Percentiles rank a stretch among this genome's conserved stretches.
Evolutionary conservation across 1,284 basidiomycete species (phyloP).

Genomic region (Amylostereum areolatum): DNA sequence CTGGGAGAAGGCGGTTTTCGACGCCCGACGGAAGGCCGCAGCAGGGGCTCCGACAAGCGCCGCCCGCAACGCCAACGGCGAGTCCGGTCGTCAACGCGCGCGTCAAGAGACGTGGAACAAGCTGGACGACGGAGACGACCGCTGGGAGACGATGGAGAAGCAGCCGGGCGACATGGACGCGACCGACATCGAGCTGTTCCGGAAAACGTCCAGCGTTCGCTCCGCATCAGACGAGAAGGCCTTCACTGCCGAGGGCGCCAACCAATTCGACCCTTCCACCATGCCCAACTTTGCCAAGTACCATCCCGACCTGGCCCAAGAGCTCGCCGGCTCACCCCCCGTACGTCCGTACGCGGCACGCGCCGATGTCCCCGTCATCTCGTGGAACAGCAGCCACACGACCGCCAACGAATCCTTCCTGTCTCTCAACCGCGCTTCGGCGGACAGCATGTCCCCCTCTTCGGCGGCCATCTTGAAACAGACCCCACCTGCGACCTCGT

Average conservation of each 20-base stretch:
- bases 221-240: slow-evolving; percentile 31
- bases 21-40: slow-evolving; percentile 11
- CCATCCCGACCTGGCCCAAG: slow-evolving; percentile 47
- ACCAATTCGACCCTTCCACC: slow-evolving; percentile 26
- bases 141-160: slow-evolving; percentile 14
- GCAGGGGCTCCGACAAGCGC: slow-evolving; percentile 2
- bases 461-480: slow-evolving; percentile 39
- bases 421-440: slow-evolving; percentile 38
- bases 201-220: slow-evolving; percentile 52
- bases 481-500: slow-evolving; percentile 48
- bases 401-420: slow-evolving; percentile 43
- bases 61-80: slow-evolving; percentile 15
- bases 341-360: slow-evolving; percentile 37
- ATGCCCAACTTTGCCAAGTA: slow-evolving; percentile 37
- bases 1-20: slow-evolving; percentile 3
- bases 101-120: slow-evolving; percentile 16
- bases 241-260: slow-evolving; percentile 27
- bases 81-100: slow-evolving; percentile 13
- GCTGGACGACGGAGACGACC: slow-evolving; percentile 17
- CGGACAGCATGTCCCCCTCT: slow-evolving; percentile 32
- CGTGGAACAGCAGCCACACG: slow-evolving; percentile 49
- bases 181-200: slow-evolving; percentile 46
- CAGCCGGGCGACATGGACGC: slow-evolving; percentile 18
- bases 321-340: slow-evolving; percentile 36
- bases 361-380: slow-evolving; percentile 30